A percentile compares a stretch with the other conserved stretches of the same genome.
phyloP scores from a whole-genome alignment of 2,329 filamentous ascomycete genomes.

The Zasmidium cellare region DNA sequence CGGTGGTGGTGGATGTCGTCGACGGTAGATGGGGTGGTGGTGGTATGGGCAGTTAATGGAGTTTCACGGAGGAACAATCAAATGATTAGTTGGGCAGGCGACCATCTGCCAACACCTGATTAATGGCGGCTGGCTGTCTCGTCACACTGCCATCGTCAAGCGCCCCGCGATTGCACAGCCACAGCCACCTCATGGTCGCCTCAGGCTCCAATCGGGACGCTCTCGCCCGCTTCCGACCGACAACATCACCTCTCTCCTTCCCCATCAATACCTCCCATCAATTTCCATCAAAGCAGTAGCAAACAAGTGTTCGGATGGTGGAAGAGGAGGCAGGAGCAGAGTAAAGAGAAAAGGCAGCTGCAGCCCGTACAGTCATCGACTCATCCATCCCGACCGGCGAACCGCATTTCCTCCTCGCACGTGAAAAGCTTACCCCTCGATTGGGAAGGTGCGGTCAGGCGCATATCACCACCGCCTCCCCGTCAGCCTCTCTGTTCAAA shows the following conservation, averaged over 20 bases:
- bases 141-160: neutral
- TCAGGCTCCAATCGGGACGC: too few species aligned
- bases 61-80: too few species aligned
- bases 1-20: too few species aligned
- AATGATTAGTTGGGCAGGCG: too few species aligned
- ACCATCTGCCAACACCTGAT: too few species aligned
- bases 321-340: too few species aligned
- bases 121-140: neutral
- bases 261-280: neutral
- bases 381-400: neutral
- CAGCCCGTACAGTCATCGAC: neutral
- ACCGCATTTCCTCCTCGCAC: neutral
- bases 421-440: neutral
- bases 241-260: too few species aligned
- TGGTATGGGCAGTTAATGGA: too few species aligned
- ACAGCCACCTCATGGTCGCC: neutral
- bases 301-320: too few species aligned
- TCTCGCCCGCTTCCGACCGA: too few species aligned
- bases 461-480: neutral
- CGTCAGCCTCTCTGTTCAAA: neutral
- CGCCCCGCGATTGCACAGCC: neutral
- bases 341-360: too few species aligned
- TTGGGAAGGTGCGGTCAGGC: neutral
- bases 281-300: neutral
- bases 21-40: too few species aligned